Base-by-base conservation (phyloP, 306 rosid species). In the Argentina anserina region DNA sequence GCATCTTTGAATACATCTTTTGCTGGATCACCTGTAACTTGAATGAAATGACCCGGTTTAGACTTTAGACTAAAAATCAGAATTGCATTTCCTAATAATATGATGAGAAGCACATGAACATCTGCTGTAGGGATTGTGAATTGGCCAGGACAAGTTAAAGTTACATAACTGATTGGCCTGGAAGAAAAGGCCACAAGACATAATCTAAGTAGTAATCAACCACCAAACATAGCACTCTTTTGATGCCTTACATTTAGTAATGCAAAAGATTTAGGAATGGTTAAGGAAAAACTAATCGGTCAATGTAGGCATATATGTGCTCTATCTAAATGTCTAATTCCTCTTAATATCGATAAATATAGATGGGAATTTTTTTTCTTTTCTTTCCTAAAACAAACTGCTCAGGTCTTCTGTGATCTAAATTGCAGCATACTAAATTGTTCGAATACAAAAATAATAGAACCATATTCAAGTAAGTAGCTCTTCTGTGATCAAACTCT, bases 1-100 rank as follows among this genome's bases (percentile, higher is more conserved):
- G 90, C 83, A 80, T 93, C 91, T 76, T 76, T 90, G 75, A 93
- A 49, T 28, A 80, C 89, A 71, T 88, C 96, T 7, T 79, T 73
- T 2, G 98, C 87, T 25, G 90, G 83, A 84, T 84, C 92, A 81
- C 92, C 72, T 96, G 81, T 72, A 74, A 42, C 67, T 15, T 68
- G 70, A 69, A 64, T 34, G 39, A 68, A 71, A 46, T 13, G 67
- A 33, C 23, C 39, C 17, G 47, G 43, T 23, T 41, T 56, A 25
- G 45, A 65, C 37, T 69, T n/a, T n/a, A 9, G 45, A 9, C 14
- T 41, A 41, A 11, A 6, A 67, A 20, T 31, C 46, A 15, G 28
- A 41, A 15, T 9, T 31, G 7, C 21, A 69, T n/a, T 50, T 49
- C 60, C 15, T 12, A 1, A 17, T 29, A 21, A 20, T 50, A 26